Percentiles rank a stretch among this genome's conserved stretches.
Conservation (phyloP, 2,329 filamentous ascomycete genomes). For the Fusarium lyarnte region DNA sequence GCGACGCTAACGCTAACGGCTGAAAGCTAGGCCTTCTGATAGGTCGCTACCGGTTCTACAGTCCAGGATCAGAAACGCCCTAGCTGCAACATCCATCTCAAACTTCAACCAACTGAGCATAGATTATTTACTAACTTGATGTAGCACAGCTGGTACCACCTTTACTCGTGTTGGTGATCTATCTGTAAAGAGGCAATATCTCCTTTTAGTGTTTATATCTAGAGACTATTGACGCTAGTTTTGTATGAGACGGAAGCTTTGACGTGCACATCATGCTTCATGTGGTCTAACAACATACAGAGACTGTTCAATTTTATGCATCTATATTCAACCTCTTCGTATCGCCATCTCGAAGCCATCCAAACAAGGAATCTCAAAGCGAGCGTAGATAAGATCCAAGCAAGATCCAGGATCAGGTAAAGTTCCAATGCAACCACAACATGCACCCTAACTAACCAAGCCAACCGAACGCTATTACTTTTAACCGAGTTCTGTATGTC, state of each 20-base stretch:
- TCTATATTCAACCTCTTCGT: background rate
- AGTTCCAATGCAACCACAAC: conserved; percentile 9
- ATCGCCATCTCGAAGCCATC: background rate
- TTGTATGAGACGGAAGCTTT: background rate
- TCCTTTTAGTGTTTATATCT: background rate
- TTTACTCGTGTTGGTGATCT: conserved; percentile 1
- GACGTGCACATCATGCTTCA: background rate
- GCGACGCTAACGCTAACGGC: conserved; percentile 25
- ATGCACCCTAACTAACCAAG: conserved; percentile 2
- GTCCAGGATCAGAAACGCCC: conserved; percentile 13
- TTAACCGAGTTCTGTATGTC: conserved; percentile 8
- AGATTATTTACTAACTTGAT: conserved; percentile 25
- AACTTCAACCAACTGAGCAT: conserved; percentile 18
- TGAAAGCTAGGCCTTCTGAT: background rate
- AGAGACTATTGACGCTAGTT: background rate
- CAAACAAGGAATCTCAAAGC: background rate
- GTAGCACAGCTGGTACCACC: conserved; percentile 4
- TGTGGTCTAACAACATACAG: background rate
- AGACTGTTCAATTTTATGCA: background rate
- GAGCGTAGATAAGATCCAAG: background rate
- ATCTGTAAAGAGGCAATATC: background rate
- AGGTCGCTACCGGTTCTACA: conserved; percentile 3
- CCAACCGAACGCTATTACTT: background rate
- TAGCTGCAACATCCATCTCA: conserved; percentile 8
- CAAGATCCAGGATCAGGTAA: conserved; percentile 3